Conservation (phyloP, 2,329 filamentous ascomycete species). For the Alternaria dauci region DNA sequence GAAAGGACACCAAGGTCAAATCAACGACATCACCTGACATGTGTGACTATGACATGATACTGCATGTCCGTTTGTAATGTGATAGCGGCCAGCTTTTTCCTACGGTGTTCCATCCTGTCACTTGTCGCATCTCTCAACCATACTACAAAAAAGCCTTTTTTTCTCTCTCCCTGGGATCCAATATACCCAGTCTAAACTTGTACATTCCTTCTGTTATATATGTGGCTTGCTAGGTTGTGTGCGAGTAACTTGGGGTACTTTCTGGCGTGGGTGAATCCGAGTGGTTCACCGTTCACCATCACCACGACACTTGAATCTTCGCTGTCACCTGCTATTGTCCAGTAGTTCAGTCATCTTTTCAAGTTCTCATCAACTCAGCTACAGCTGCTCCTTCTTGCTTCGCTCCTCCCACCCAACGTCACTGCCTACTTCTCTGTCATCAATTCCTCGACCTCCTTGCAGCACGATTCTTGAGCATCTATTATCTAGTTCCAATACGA, state of each 20-base stretch:
- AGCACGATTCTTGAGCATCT: not conserved
- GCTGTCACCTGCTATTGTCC: slow-evolving; percentile 3
- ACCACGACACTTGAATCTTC: slow-evolving; percentile 9
- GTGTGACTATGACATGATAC: slow-evolving; percentile 2
- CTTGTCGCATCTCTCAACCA: not conserved
- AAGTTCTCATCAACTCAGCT: not conserved
- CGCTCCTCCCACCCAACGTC: not conserved
- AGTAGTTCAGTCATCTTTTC: not conserved
- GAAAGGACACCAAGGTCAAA: slow-evolving; percentile 20
- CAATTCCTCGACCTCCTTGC: not conserved
- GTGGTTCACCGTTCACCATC: slow-evolving; percentile 12
- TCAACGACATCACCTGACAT: slow-evolving; percentile 23
- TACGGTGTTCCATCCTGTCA: not conserved
- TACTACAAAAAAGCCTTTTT: not conserved
- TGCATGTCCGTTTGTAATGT: slow-evolving; percentile 24
- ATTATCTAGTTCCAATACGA: not conserved
- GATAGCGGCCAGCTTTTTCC: slow-evolving; percentile 12
- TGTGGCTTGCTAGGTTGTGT: not conserved
- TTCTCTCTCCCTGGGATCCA: not conserved
- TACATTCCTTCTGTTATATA: not conserved
- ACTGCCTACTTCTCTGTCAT: not conserved
- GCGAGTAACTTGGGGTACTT: not conserved
- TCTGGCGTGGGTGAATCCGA: not conserved
- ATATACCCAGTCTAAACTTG: not conserved
- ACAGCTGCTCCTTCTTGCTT: not conserved